Evolutionary conservation across 805 yeast genomes (phyloP).

Genomic region (Metschnikowia shivogae): DNA sequence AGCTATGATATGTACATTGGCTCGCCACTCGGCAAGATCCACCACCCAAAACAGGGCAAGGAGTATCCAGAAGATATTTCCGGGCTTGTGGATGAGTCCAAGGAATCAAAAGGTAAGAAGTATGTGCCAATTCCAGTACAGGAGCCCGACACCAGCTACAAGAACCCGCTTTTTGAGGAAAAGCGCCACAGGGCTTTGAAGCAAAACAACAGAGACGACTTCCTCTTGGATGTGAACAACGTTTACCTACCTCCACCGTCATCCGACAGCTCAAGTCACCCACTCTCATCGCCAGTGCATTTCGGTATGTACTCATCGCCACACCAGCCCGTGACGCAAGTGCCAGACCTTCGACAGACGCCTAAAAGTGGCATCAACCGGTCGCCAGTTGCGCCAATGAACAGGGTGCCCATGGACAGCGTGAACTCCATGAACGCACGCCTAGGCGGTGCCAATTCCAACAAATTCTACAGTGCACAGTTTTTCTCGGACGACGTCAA

Average conservation of each 20-base stretch:
- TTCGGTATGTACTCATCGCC: constrained; percentile 27
- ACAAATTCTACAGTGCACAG: constrained; percentile 35
- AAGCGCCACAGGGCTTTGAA: neutral
- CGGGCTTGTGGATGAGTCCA: constrained; percentile 22
- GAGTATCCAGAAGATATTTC: constrained; percentile 32
- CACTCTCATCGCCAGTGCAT: constrained; percentile 22
- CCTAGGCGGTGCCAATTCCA: constrained; percentile 10
- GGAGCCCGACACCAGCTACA: constrained; percentile 21
- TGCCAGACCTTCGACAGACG: neutral
- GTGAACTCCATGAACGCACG: neutral
- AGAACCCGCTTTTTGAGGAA: neutral
- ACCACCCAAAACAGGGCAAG: constrained; percentile 12
- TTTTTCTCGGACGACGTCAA: constrained; percentile 32
- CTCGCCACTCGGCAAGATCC: constrained; percentile 7
- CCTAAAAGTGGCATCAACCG: neutral
- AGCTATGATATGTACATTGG: neutral
- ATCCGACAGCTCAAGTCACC: constrained; percentile 26
- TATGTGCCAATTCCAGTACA: constrained; percentile 42
- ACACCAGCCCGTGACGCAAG: constrained; percentile 1
- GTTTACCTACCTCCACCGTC: constrained; percentile 36
- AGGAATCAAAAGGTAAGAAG: constrained; percentile 15
- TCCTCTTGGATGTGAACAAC: constrained; percentile 15
- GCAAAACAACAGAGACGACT: neutral
- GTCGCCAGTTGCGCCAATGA: constrained; percentile 11
- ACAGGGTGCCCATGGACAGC: neutral